Percentiles rank a stretch among this genome's conserved stretches.
These are phyloP conservation scores for Cytospora paraplurivora DNA, from an alignment of 2,329 filamentous ascomycete species.

Conservation along the genomic window DNA sequence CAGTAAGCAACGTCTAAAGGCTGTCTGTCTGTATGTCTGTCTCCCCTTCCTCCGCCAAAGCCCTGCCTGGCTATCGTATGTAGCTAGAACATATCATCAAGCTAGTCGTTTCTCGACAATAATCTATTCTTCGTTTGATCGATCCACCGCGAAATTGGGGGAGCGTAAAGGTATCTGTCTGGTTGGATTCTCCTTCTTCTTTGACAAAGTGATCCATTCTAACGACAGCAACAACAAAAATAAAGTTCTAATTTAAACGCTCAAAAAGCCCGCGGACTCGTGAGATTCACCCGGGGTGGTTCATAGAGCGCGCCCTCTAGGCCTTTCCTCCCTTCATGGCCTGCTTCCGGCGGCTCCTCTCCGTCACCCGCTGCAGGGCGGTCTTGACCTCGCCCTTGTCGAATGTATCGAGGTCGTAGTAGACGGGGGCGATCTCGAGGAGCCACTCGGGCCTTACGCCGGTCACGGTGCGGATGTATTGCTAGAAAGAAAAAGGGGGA, in stretches of 20 bases:
- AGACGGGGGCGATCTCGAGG: slow-evolving; percentile 87
- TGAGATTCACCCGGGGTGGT: background rate
- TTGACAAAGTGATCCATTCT: background rate
- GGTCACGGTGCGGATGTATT: slow-evolving; percentile 94
- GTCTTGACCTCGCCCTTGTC: slow-evolving; percentile 84
- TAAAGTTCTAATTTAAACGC: background rate
- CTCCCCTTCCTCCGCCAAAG: background rate
- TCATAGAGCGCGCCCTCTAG: slow-evolving; percentile 13
- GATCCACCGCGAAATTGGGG: background rate
- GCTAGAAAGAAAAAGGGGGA: slow-evolving; percentile 56
- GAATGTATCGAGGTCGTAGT: slow-evolving; percentile 86
- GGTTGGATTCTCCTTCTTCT: background rate
- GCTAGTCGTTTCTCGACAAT: too few species aligned
- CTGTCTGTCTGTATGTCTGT: background rate
- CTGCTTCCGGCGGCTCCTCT: slow-evolving; percentile 63
- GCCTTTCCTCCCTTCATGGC: slow-evolving; percentile 52
- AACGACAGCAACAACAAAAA: background rate
- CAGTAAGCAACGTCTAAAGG: background rate
- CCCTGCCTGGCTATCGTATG: background rate
- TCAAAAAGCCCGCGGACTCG: background rate
- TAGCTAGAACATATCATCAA: too few species aligned
- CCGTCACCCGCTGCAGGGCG: slow-evolving; percentile 57
- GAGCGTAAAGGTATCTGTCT: background rate
- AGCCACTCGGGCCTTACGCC: slow-evolving; percentile 93
- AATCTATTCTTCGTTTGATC: background rate